A percentile compares a stretch with the other conserved stretches of the same genome.
Conservation (phyloP, 140 eudicot species). For the Senecio squalidus region DNA sequence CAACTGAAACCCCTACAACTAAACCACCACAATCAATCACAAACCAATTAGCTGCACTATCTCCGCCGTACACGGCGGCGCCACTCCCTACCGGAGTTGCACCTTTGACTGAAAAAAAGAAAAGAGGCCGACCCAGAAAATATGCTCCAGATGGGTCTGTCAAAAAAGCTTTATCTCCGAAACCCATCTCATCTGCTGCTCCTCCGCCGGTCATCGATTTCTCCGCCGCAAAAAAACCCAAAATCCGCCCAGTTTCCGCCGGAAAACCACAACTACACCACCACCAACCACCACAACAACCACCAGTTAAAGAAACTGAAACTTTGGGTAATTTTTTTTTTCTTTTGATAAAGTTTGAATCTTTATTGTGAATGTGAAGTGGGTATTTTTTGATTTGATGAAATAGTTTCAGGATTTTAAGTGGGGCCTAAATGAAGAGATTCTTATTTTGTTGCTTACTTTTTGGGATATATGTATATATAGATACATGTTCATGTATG, state of each 20-base stretch:
- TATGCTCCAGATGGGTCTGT: constrained; percentile 83
- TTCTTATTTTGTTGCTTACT: constrained; percentile 33
- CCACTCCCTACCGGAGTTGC: constrained; percentile 21
- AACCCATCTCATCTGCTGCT: constrained; percentile 81
- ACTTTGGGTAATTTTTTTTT: constrained; percentile 44
- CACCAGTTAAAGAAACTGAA: constrained; percentile 49
- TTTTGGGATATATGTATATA: constrained; percentile 20
- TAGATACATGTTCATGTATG: constrained; percentile 19
- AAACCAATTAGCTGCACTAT: constrained; percentile 26
- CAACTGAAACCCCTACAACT: constrained; percentile 44
- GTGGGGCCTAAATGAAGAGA: constrained; percentile 59
- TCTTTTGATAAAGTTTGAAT: constrained; percentile 13
- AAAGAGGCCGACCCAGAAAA: constrained; percentile 93
- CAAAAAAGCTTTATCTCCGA: constrained; percentile 62
- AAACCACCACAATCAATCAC: constrained; percentile 33
- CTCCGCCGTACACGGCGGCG: constrained; percentile 42
- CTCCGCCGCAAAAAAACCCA: constrained; percentile 50
- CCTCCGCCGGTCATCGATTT: constrained; percentile 87
- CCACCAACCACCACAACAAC: background rate
- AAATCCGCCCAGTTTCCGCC: constrained; percentile 41
- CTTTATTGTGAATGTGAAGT: constrained; percentile 13
- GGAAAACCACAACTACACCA: constrained; percentile 33
- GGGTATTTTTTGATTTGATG: constrained; percentile 21
- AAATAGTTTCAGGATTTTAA: constrained; percentile 18
- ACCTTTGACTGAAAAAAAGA: constrained; percentile 46